Evolutionary conservation across 768 basidiomycete species (phyloP), one percentile per base, ranked within the genome.

Genomic region (Pleurotus salmoneostramineus): DNA sequence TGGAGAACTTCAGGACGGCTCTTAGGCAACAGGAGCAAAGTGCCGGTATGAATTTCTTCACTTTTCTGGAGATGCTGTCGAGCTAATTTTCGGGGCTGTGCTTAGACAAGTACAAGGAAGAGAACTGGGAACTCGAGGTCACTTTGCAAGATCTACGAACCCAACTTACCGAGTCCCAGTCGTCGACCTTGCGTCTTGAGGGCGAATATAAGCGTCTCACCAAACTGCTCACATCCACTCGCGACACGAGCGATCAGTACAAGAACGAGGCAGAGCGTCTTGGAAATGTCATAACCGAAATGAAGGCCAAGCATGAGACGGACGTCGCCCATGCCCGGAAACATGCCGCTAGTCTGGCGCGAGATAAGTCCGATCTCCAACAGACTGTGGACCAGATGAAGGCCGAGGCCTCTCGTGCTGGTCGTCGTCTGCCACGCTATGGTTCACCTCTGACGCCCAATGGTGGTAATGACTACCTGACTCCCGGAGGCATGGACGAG

Each of bases 101-200:
- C 56, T 32, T 21, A 89, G 96, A 98, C 70, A 93, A 94, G 62
- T 96, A 87, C 84, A 94, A 94, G 74, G 96, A 98, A 74, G 94
- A 95, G 73, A 98, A 97, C 70, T 98, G 97, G 97, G 96, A 98
- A 67, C 85, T 98, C 58, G 96, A 98, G 75, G 94, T 98, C 50
- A 83, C 83, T 12, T 76, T 94, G 32, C 96, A 98, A 69, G 95
- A 97, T 59, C 79, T 95, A 21, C 87, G 88, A 40, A 74, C 82
- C 1, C 85, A 91, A 62, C 77, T 89, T 47, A 67, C 79, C 33
- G 87, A 90, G 50, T 80, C 84, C 1, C 86, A 91, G 61, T 72
- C 85, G 14, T 77, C 85, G 6, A 72, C 80, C 3, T 80, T 84
- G 61, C 87, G 91, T 46, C 76, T 91, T 17, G 93, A 95, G 66